Conservation (phyloP, 2,329 filamentous ascomycete species). For the Xylaria arbuscula region DNA sequence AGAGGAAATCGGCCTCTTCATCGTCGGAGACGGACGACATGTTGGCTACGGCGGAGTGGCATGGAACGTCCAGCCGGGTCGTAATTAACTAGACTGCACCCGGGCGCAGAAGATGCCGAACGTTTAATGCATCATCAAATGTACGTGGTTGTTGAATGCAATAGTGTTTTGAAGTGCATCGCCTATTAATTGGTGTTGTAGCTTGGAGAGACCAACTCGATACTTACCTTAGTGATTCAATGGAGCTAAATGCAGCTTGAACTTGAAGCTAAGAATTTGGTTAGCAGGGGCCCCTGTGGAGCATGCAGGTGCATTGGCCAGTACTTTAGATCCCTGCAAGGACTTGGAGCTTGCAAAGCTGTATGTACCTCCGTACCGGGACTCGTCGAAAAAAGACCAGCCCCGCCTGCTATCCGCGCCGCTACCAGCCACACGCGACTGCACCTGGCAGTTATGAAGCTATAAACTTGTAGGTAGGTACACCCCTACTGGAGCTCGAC, state of each 20-base stretch:
- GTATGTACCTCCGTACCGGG: too few relatives aligned
- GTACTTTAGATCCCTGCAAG: slow-evolving; percentile 8
- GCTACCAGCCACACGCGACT: slow-evolving; percentile 28
- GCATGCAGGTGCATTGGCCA: neutral
- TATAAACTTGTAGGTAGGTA: slow-evolving; percentile 3
- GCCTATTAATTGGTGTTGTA: neutral
- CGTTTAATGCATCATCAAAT: neutral
- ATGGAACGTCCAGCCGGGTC: neutral
- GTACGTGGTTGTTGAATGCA: neutral
- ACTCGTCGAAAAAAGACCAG: neutral
- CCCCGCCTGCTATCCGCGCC: neutral
- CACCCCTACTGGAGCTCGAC: neutral
- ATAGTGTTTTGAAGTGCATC: neutral
- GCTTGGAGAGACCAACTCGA: too few relatives aligned
- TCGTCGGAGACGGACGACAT: slow-evolving; percentile 48
- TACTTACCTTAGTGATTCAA: too few relatives aligned
- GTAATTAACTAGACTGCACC: neutral
- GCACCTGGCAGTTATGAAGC: slow-evolving; percentile 8
- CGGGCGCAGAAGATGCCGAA: neutral
- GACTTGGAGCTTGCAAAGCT: too few relatives aligned
- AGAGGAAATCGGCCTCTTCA: slow-evolving; percentile 43
- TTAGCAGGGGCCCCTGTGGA: neutral
- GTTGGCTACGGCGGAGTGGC: neutral
- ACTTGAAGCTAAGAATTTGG: slow-evolving; percentile 2
- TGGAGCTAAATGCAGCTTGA: neutral